Evolutionary conservation across 2,329 filamentous ascomycete genomes (phyloP), one percentile per base, ranked within the genome.

Genomic region (Alternaria dauci): DNA sequence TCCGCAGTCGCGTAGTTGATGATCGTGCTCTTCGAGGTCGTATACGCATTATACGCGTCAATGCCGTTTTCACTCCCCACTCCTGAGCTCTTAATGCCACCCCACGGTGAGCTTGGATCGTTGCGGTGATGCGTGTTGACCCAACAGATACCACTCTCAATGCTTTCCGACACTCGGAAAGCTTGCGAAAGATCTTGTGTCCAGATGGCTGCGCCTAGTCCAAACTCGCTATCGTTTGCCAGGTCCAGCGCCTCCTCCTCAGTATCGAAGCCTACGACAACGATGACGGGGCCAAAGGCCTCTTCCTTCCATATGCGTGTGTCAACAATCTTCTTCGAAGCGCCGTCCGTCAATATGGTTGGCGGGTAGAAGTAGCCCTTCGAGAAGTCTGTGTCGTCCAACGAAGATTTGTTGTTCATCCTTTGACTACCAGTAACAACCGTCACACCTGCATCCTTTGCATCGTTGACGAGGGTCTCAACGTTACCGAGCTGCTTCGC

Each of bases 11-110:
- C 89, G 67, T 89, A 92, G 72, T 91, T 92, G 62, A 92, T 84
- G 30, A 91, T 86, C 0, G 86, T 89, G 71, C 88, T 91, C 79
- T 90, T 91, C 12, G 84, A 84, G 32, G 77, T 79, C 0, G 80
- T 82, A 53, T 83, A 83, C 2, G 79, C 77, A 57, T 78, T 71
- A 46, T 81, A 82, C 0, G 80, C 80, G 65, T 81, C 89, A 0
- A 88, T 67, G 0, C 90, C 90, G 69, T 92, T 92, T 80, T 93
- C 90, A 61, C 89, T 91, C 1, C 89, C 90, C 0, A 92, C 84
- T 1, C 90, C 90, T 1, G 85, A 83, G 36, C 80, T 81, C 67
- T 88, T 87, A 30, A 86, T 81, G 1, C 89, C 88, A 26, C 89
- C 90, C 89, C 89, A 90, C 0, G 90, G 88, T 59, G 88, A 89